phyloP scores from a whole-genome alignment of 1,139 yeast species.

The Scheffersomyces segobiensis region DNA sequence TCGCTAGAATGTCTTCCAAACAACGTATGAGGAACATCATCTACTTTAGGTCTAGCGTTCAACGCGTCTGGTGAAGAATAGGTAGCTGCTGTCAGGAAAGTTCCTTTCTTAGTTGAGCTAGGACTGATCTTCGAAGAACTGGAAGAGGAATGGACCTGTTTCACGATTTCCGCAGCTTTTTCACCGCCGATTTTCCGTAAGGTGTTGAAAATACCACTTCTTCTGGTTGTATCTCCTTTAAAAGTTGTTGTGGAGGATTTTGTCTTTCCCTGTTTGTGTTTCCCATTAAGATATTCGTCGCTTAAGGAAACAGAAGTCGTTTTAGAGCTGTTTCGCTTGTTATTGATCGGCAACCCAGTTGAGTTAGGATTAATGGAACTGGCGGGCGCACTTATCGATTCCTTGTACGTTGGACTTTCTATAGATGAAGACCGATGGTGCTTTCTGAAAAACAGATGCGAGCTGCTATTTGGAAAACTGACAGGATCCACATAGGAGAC shows the following conservation, averaged over 20 bases:
- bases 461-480: constrained; percentile 35
- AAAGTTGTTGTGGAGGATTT: constrained; percentile 18
- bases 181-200: constrained; percentile 46
- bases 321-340: neutral
- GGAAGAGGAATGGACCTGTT: constrained; percentile 23
- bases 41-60: neutral
- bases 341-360: neutral
- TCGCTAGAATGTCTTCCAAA: neutral
- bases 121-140: neutral
- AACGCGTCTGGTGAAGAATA: neutral
- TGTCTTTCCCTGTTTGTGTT: constrained; percentile 1
- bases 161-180: constrained; percentile 39
- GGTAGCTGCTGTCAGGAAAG: neutral
- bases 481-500: constrained; percentile 52
- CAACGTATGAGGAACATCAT: neutral
- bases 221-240: constrained; percentile 14
- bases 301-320: constrained; percentile 4
- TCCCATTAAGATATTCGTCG: constrained; percentile 6
- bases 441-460: constrained; percentile 57
- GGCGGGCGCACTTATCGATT: constrained; percentile 11
- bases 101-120: neutral
- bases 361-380: neutral
- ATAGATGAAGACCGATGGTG: constrained; percentile 60
- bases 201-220: constrained; percentile 43
- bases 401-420: constrained; percentile 45